phyloP scores from a whole-genome alignment of 1,139 yeast genomes.

The Blastobotrys capitulatus region DNA sequence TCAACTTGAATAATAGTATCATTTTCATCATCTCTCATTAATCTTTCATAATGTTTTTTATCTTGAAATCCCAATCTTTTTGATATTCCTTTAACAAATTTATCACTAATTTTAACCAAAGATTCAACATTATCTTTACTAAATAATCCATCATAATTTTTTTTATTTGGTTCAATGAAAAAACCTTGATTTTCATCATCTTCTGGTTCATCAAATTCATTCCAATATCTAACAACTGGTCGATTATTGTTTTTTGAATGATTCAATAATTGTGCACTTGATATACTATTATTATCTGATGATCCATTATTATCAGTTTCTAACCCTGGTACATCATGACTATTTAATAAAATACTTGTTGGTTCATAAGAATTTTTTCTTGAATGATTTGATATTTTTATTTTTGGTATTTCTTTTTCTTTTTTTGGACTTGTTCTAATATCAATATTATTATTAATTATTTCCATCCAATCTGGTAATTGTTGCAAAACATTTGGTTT shows the following conservation, averaged over 20 bases:
- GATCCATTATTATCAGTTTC: conserved; percentile 3
- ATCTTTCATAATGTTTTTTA: conserved; percentile 1
- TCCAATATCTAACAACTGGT: conserved; percentile 54
- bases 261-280: conserved; percentile 4
- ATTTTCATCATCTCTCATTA: conserved; percentile 13
- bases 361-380: neutral
- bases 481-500: conserved; percentile 27
- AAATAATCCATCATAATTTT: conserved; percentile 29
- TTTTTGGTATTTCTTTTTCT: no score
- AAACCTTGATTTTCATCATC: conserved; percentile 38
- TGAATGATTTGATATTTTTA: neutral
- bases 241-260: conserved; percentile 19
- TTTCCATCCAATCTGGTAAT: conserved; percentile 33
- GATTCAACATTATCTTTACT: conserved; percentile 35
- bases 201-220: conserved; percentile 64
- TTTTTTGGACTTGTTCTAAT: conserved; percentile 23
- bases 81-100: conserved; percentile 18
- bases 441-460: conserved; percentile 31
- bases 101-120: conserved; percentile 24
- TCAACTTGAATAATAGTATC: conserved; percentile 12
- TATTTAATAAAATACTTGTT: conserved; percentile 13
- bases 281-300: conserved; percentile 8
- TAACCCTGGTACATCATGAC: conserved; percentile 1
- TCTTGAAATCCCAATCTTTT: conserved; percentile 12
- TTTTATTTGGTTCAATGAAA: conserved; percentile 29